Base-by-base conservation (phyloP, 306 rosid species). In the Ammopiptanthus mongolicus region DNA sequence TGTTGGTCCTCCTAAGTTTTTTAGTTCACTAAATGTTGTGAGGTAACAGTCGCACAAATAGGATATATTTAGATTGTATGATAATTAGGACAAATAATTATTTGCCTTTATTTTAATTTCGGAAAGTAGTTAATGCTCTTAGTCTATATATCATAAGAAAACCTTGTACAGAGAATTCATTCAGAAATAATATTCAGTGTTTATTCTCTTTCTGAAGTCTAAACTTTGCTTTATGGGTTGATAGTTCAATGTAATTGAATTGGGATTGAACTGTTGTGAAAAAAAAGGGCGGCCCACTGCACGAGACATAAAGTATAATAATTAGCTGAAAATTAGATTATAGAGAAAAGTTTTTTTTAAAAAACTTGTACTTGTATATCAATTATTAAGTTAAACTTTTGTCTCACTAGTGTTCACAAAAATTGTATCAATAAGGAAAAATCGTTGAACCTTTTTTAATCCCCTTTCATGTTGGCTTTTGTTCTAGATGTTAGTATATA, bases 401-500 rank as follows among this genome's bases (percentile, higher is more conserved):
- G 23, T 22, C 28, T 13, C 3, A 44, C 50, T 41, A 3, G 48
- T 44, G 28, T 23, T 33, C 33, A 46, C 15, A 56, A 56, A 7
- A 15, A 4, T 36, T 34, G 11, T 21, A 31, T 37, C 14, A 10
- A 10, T 41, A 41, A 10, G 33, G 5, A 7, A 59, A 42, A 29
- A 28, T 22, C 5, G 28, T n/a, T n/a, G 9, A 5, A 6, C 12
- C 13, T 41, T 29, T 18, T 36, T 19, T 41, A 41, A 19, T 47
- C 39, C n/a, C 33, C 6, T 72, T 72, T 31, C 53, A 63, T 51
- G 50, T 42, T 57, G 56, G 64, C 37, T 44, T 47, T 73, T 19
- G 13, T 19, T 21, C 22, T 65, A n/a, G 53, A 33, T 79, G 59
- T 65, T 56, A 56, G 36, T 29, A 39, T 64, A 64, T 78, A 73